Base-by-base conservation (phyloP, 129 eudicot species). In the Pulicaria dysenterica region DNA sequence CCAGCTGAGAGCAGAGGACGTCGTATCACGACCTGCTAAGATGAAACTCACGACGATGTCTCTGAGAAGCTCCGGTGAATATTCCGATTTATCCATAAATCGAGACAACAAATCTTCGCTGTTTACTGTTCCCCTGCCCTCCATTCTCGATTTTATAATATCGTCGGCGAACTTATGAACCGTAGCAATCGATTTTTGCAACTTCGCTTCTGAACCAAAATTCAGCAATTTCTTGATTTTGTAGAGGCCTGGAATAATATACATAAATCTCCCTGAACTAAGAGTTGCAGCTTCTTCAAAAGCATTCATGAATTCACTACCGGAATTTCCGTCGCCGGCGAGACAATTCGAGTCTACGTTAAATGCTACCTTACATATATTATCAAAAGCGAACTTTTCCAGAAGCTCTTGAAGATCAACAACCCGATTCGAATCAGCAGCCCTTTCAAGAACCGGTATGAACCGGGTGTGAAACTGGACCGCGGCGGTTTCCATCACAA, bases 11-110 rank as follows among this genome's bases (percentile, higher is more conserved):
- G 85, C 86, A 0, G 97, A 62, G 15, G 97, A 88, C 7, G 96
- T 86, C 3, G 97, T 84, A 76, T 91, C 97, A 2, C 96, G 83
- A 5, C 96, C 96, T 0, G 97, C 96, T 53, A 91, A 19, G 43
- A 88, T 86, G 49, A 91, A 80, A 66, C 93, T 86, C 9, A 81
- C 86, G 4, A 86, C 81, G 8, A 85, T 71, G 36, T 85, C 95
- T 46, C 95, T 74, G 0, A 89, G 86, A 59, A 74, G 53, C 55
- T 84, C 85, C 16, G 79, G 67, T 11, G 91, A 83, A 50, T 73
- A 78, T 17, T 86, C 81, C 8, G 71, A 16, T 14, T 57, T 66
- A 24, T 43, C 60, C 51, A 86, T 84, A 54, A 91, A 91, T 31
- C 97, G 85, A 5, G 96, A 86, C 5, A 91, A 19, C 73, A 91